phyloP scores from a whole-genome alignment of 345 rosid genomes.

The Gossypium herbaceum region DNA sequence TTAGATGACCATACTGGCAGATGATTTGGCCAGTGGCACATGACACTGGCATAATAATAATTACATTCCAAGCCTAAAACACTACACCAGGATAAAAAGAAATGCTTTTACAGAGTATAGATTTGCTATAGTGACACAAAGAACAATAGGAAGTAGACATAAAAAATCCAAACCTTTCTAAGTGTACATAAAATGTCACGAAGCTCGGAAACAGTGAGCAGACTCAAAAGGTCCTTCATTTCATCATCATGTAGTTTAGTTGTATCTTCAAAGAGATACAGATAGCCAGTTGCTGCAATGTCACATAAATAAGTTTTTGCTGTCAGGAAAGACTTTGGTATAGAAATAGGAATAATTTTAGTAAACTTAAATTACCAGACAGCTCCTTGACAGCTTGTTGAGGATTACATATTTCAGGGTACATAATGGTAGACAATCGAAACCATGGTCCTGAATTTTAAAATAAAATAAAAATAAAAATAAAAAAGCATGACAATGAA shows the following conservation, averaged over 20 bases:
- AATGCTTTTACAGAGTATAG: constrained; percentile 5
- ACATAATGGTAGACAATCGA: constrained; percentile 59
- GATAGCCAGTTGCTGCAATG: constrained; percentile 53
- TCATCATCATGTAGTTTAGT: constrained; percentile 36
- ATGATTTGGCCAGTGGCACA: neutral
- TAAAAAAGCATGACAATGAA: neutral
- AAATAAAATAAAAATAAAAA: neutral
- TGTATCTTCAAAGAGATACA: constrained; percentile 35
- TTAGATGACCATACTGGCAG: neutral
- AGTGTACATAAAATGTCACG: constrained; percentile 50
- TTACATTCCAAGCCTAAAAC: neutral
- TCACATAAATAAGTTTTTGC: constrained; percentile 17
- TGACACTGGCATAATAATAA: neutral
- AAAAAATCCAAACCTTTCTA: constrained; percentile 48
- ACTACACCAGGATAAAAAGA: neutral
- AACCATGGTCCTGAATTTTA: constrained; percentile 77
- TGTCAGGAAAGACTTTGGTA: constrained; percentile 4
- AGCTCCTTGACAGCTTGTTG: constrained; percentile 54
- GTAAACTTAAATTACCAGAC: constrained; percentile 39
- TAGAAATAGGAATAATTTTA: constrained; percentile 4
- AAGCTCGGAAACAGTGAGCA: constrained; percentile 64
- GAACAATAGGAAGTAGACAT: neutral
- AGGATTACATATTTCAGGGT: constrained; percentile 59
- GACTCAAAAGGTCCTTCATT: constrained; percentile 44
- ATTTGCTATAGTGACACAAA: neutral